These are phyloP conservation scores for Trametes cingulata DNA, from an alignment of 768 basidiomycete species.

Conservation along the genomic window DNA sequence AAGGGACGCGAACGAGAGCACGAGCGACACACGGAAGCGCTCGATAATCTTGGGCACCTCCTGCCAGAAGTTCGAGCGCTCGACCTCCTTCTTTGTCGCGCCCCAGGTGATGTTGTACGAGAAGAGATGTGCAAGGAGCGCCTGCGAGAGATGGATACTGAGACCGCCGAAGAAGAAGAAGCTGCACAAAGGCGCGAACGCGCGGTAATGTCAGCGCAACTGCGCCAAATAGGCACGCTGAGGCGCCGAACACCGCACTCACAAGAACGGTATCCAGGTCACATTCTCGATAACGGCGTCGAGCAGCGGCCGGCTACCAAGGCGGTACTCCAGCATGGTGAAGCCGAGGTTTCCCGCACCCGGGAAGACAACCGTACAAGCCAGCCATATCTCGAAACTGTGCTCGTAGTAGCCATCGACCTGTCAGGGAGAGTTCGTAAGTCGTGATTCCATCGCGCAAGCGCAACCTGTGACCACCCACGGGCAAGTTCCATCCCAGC, in stretches of 20 bases:
- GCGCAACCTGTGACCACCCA: background rate
- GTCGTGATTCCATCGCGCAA: slow-evolving; percentile 38
- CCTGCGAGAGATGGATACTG: slow-evolving; percentile 52
- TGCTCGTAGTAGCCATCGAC: slow-evolving; percentile 74
- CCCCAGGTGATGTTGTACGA: slow-evolving; percentile 61
- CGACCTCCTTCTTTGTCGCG: slow-evolving; percentile 78
- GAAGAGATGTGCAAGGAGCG: slow-evolving; percentile 56
- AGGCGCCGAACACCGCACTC: slow-evolving; percentile 32
- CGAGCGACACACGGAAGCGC: slow-evolving; percentile 71
- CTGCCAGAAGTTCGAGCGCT: slow-evolving; percentile 87
- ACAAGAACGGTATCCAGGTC: slow-evolving; percentile 77
- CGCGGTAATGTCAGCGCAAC: background rate
- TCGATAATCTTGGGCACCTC: slow-evolving; percentile 84
- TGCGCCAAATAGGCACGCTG: background rate
- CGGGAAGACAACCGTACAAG: slow-evolving; percentile 70
- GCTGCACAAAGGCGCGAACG: slow-evolving; percentile 23
- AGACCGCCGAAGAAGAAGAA: slow-evolving; percentile 62
- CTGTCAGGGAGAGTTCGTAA: slow-evolving; percentile 39
- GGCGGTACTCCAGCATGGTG: slow-evolving; percentile 68
- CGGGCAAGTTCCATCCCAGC: slow-evolving; percentile 51
- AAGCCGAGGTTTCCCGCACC: slow-evolving; percentile 67
- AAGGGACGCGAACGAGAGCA: slow-evolving; percentile 52
- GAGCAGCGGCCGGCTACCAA: slow-evolving; percentile 55
- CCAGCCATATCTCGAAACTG: slow-evolving; percentile 73
- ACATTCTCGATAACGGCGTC: slow-evolving; percentile 58